Percentiles rank a stretch among this genome's conserved stretches.
Conservation (phyloP, 208 protist species). For the Vickermania ingenoplastis region DNA sequence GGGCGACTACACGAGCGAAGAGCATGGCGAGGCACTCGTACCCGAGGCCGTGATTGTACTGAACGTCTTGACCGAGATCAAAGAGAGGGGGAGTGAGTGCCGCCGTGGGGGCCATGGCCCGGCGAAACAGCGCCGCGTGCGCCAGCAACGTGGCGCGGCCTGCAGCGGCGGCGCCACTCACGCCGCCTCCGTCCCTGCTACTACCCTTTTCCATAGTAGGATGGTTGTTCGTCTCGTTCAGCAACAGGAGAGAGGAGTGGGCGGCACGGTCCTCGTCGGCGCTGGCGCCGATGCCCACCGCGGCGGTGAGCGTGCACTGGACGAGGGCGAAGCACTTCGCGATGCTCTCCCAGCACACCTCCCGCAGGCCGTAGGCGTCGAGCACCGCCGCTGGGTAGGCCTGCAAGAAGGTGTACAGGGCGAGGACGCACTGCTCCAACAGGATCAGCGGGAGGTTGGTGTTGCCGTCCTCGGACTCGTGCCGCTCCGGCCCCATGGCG, state of each 20-base stretch:
- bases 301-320: slow-evolving; percentile 24
- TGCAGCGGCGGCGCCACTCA: no score
- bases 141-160: no score
- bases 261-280: neutral
- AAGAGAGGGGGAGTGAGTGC: slow-evolving; percentile 19
- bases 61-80: slow-evolving; percentile 53
- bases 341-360: slow-evolving; percentile 52
- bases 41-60: slow-evolving; percentile 81
- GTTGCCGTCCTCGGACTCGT: slow-evolving; percentile 82
- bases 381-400: slow-evolving; percentile 21
- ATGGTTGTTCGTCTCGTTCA: no score
- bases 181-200: no score
- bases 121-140: neutral
- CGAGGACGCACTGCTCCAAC: slow-evolving; percentile 68
- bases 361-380: slow-evolving; percentile 43
- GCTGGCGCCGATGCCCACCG: neutral
- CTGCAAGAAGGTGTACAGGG: slow-evolving; percentile 50
- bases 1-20: slow-evolving; percentile 74
- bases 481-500: slow-evolving; percentile 16
- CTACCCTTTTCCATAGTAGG: no score
- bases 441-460: slow-evolving; percentile 84
- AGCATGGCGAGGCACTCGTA: slow-evolving; percentile 80
- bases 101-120: neutral
- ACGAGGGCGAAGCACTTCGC: slow-evolving; percentile 51
- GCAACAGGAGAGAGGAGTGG: no score